Base-by-base conservation (phyloP, 495 filamentous ascomycete species). In the Saxispiralis lemnorum region DNA sequence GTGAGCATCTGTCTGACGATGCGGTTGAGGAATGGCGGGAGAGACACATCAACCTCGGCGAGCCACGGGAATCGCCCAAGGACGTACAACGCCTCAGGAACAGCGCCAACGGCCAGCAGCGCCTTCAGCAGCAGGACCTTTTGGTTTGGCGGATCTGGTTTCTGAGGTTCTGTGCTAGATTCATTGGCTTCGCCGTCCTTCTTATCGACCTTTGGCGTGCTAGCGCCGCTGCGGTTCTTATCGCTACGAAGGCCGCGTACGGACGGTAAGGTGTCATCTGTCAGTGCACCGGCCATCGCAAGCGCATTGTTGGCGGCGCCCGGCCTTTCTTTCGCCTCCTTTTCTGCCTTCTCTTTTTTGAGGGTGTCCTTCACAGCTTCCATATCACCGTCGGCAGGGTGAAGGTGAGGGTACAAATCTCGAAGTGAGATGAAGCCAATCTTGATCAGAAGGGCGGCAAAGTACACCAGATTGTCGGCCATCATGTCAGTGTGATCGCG, bases 391-490 rank as follows among this genome's bases (percentile, higher is more conserved):
- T 96, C 88, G 0, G 68, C 65, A 16, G 92, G 82, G 70, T 83
- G 87, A 4, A 96, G 76, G 55, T 96, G 92, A 31, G 87, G 78
- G 58, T 94, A 95, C 16, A 99, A 65, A 53, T 96, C 89, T 32
- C 75, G 72, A 2, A 99, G 66, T n/a, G 87, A 93, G 46, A 99
- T 85, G 59, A 99, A 96, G 17, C 92, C 92, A 38, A 93, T 79
- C 60, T 96, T 96, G 62, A 99, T 94, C 32, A 99, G 72, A 19
- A 96, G 65, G 0, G 92, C 84, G 1, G 84, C 76, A 6, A 96
- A 74, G 47, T 85, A 87, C 37, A 95, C 81, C 11, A 99, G 70
- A 53, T 96, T 96, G 35, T 86, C 77, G 0, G 92, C 88, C 5
- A 95, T 65, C 10, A 70, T 62, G 50, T 92, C 86, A 6, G 71